Evolutionary conservation across 441 rosid genomes (phyloP).

Genomic region (Viola pubescens): DNA sequence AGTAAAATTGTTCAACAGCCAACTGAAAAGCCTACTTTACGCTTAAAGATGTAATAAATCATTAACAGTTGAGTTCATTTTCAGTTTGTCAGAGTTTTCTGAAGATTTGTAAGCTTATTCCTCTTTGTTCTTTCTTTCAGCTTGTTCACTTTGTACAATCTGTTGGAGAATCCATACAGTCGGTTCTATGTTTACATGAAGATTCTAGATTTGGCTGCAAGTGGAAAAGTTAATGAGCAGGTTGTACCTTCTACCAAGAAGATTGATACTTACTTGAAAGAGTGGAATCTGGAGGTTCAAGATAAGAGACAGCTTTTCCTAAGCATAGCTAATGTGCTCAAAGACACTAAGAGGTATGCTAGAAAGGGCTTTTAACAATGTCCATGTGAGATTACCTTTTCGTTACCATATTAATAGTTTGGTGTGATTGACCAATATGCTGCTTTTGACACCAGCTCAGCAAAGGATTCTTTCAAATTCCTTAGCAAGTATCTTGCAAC

Average conservation of each 20-base stretch:
- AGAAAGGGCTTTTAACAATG: background rate
- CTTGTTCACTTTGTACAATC: slow-evolving; percentile 91
- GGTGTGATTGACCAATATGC: background rate
- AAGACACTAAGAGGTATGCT: slow-evolving; percentile 72
- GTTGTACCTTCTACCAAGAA: slow-evolving; percentile 65
- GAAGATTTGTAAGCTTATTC: slow-evolving; percentile 10
- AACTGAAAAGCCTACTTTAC: slow-evolving; percentile 76
- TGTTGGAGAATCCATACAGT: slow-evolving; percentile 59
- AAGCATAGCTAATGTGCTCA: slow-evolving; percentile 56
- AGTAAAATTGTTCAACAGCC: slow-evolving; percentile 77
- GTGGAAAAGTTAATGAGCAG: slow-evolving; percentile 76
- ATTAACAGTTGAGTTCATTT: slow-evolving; percentile 2
- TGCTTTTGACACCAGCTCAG: slow-evolving; percentile 47
- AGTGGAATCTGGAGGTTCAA: slow-evolving; percentile 74
- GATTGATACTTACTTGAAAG: slow-evolving; percentile 83
- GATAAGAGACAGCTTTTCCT: slow-evolving; percentile 87
- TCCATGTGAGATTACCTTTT: background rate
- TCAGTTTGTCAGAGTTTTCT: background rate
- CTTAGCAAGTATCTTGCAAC: slow-evolving; percentile 82
- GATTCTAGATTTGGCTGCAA: slow-evolving; percentile 55
- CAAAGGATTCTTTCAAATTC: slow-evolving; percentile 66
- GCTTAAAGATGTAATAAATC: slow-evolving; percentile 72
- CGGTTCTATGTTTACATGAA: slow-evolving; percentile 86
- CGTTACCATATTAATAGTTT: background rate
- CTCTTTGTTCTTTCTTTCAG: slow-evolving; percentile 37